These are phyloP conservation scores for Calocera viscosa DNA, from an alignment of 768 basidiomycete genomes.

Conservation along the genomic window DNA sequence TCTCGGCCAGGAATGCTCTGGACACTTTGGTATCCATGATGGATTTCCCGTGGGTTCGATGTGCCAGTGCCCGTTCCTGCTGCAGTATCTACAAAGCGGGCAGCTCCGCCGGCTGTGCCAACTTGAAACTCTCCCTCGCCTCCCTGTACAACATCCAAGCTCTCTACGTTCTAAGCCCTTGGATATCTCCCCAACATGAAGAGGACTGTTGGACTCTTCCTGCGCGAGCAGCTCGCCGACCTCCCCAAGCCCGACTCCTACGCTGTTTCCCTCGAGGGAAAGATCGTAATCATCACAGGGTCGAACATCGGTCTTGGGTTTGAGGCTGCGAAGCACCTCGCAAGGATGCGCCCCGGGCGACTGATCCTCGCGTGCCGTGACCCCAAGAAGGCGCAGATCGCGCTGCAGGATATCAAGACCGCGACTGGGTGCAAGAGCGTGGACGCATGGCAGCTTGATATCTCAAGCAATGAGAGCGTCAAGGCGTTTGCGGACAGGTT, in stretches of 20 bases:
- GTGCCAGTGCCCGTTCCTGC: too few relatives aligned
- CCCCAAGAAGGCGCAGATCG: not conserved
- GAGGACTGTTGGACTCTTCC: not conserved
- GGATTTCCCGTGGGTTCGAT: too few relatives aligned
- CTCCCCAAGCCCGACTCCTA: not conserved
- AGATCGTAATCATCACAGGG: constrained; percentile 15
- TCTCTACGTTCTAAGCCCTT: too few relatives aligned
- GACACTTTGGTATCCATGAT: too few relatives aligned
- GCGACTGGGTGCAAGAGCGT: constrained; percentile 27
- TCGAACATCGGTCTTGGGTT: constrained; percentile 15
- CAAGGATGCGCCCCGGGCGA: constrained; percentile 17
- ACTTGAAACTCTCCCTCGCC: too few relatives aligned
- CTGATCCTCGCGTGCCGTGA: constrained; percentile 13
- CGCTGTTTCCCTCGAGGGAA: not conserved
- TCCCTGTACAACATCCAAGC: too few relatives aligned
- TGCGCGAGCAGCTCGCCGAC: not conserved
- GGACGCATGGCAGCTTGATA: constrained; percentile 34
- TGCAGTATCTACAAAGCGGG: too few relatives aligned
- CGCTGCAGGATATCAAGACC: not conserved
- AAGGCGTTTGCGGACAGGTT: constrained; percentile 30
- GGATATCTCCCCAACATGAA: not conserved
- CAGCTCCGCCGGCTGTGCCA: too few relatives aligned
- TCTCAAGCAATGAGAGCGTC: constrained; percentile 33
- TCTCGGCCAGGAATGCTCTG: too few relatives aligned
- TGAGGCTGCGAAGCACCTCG: constrained; percentile 23